Base-by-base conservation (phyloP, 306 rosid species). In the Vigna unguiculata region DNA sequence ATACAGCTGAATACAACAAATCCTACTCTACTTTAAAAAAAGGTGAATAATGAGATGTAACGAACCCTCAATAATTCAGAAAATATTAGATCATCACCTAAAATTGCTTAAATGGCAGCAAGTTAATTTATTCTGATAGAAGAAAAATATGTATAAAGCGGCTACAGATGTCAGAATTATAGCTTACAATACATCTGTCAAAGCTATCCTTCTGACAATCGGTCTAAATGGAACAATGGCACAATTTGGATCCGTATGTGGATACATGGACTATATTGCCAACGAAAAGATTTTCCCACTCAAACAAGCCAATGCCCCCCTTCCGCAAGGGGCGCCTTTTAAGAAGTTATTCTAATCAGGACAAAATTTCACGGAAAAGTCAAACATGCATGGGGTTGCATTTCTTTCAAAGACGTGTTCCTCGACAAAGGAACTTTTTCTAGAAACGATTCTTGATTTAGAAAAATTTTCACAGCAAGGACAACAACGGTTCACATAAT, bases 21-120 rank as follows among this genome's bases (percentile, higher is more conserved):
- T 66, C 74, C 15, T 46, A 54, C n/a, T 48, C 59, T 41, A 67
- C 36, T 30, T 67, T 77, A 34, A 11, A 67, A 22, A 67, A 76
- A 38, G 34, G 34, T 68, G 40, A 43, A 36, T 28, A 43, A 36
- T 19, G 60, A 57, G 8, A 16, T 15, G 53, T 20, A 30, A 5
- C 47, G 22, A 71, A 32, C 61, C 58, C 36, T 19, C 32, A 4
- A 71, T 71, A 17, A 11, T 63, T 64, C 51, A 38, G n/a, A 11
- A 19, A 38, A 11, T 64, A 17, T 38, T 64, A 38, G n/a, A 30
- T 64, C 12, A 64, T 19, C 70, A 64, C 30, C 49, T 64, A 38
- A 36, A 63, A 63, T 36, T 71, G 65, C 40, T 72, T 72, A 55
- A 21, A 6, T 22, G 19, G 40, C n/a, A 72, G 55, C 15, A 22